A percentile compares a stretch with the other conserved stretches of the same genome.
These are phyloP conservation scores for Diaporthe citrichinensis DNA, from an alignment of 2,329 filamentous ascomycete genomes.

Conservation along the genomic window DNA sequence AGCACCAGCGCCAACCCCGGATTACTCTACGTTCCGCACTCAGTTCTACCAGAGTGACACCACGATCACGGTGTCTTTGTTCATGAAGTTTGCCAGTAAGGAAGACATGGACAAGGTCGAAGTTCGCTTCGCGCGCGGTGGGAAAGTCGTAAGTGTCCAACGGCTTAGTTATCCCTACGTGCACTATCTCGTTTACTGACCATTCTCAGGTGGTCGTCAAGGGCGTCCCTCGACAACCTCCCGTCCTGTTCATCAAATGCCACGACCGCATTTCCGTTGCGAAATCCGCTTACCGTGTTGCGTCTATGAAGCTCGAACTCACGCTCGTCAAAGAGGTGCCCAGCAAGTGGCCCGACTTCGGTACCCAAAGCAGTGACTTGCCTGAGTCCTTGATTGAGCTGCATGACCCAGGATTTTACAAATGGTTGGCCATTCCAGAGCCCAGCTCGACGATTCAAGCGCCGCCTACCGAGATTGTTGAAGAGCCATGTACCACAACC, in stretches of 20 bases:
- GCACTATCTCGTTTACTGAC: background rate
- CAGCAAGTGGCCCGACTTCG: slow-evolving; percentile 53
- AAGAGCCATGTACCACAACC: too few species aligned
- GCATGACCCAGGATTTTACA: background rate
- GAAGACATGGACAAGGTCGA: slow-evolving; percentile 45
- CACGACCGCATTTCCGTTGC: slow-evolving; percentile 45
- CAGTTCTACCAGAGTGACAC: slow-evolving; percentile 59
- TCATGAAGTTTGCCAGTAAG: slow-evolving; percentile 55
- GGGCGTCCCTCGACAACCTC: slow-evolving; percentile 34
- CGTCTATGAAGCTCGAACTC: slow-evolving; percentile 53
- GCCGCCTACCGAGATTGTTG: background rate
- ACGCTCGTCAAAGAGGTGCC: slow-evolving; percentile 48
- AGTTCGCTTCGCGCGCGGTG: background rate
- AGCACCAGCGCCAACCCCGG: background rate
- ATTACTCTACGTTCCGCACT: slow-evolving; percentile 49
- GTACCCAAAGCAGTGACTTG: slow-evolving; percentile 44
- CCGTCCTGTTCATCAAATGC: slow-evolving; percentile 42
- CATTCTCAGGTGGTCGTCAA: background rate
- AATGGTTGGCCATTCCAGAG: background rate
- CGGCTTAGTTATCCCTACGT: too few species aligned
- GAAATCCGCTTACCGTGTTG: slow-evolving; percentile 46
- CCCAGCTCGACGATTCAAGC: background rate
- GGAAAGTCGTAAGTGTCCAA: background rate
- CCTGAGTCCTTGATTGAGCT: slow-evolving; percentile 13
- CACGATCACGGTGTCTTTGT: slow-evolving; percentile 54